These are phyloP conservation scores for Paramicrosporidium saccamoebae DNA, from an alignment of 371 early-diverging fungal species.

Conservation along the genomic window DNA sequence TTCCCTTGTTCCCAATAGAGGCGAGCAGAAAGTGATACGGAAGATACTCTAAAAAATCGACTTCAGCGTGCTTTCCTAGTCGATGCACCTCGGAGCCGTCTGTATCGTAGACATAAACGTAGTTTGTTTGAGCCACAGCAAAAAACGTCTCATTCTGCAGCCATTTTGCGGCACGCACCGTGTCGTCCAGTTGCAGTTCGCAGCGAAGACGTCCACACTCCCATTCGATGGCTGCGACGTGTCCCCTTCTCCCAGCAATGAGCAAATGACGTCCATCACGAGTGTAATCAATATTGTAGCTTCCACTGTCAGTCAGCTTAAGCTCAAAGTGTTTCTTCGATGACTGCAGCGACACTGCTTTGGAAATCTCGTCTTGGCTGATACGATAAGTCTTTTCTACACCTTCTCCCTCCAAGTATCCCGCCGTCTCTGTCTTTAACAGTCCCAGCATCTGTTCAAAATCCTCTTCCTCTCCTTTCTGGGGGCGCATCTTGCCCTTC, in stretches of 20 bases:
- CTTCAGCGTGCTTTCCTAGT: conserved; percentile 41
- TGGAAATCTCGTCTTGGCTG: conserved; percentile 31
- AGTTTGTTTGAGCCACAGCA: conserved; percentile 86
- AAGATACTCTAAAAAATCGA: conserved; percentile 53
- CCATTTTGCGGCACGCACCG: conserved; percentile 58
- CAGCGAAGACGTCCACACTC: conserved; percentile 35
- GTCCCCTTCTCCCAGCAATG: conserved; percentile 65
- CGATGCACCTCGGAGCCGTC: conserved; percentile 80
- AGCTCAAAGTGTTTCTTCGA: conserved; percentile 47
- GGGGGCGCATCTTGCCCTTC: too few relatives aligned
- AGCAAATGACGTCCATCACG: conserved; percentile 52
- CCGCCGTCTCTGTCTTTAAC: conserved; percentile 32
- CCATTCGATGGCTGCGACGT: conserved; percentile 74
- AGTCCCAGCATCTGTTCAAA: too few relatives aligned
- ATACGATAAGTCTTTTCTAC: conserved; percentile 59
- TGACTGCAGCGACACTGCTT: conserved; percentile 41
- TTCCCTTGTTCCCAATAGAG: conserved; percentile 41
- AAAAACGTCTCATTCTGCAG: conserved; percentile 88
- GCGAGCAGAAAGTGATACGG: conserved; percentile 88
- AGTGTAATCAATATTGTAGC: conserved; percentile 59
- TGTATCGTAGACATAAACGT: conserved; percentile 82
- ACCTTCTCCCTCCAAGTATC: conserved; percentile 50
- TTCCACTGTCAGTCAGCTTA: conserved; percentile 34
- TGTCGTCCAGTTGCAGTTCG: conserved; percentile 62
- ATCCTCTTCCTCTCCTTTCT: too few relatives aligned